These are phyloP conservation scores for Meredithiella fracta DNA, from an alignment of 2,329 filamentous ascomycete species.

Conservation along the genomic window DNA sequence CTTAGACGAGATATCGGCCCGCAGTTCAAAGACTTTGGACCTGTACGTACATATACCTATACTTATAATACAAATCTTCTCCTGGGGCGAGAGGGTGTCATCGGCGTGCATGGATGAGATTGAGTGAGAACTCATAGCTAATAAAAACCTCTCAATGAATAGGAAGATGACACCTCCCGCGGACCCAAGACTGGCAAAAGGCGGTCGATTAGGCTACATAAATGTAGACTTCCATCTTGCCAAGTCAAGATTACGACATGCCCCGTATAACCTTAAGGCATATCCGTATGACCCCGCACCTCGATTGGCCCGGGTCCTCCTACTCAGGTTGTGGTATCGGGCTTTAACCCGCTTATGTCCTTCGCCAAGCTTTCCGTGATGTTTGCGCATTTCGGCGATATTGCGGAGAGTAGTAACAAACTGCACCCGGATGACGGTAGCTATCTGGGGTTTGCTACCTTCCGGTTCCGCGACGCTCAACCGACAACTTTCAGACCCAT, in stretches of 20 bases:
- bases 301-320: conserved; percentile 81
- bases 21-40: conserved; percentile 46
- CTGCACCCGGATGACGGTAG: conserved; percentile 89
- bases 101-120: conserved; percentile 23
- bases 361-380: conserved; percentile 61
- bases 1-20: conserved; percentile 42
- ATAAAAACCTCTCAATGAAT: conserved; percentile 34
- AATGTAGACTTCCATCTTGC: conserved; percentile 52
- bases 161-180: conserved; percentile 65
- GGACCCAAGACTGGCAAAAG: conserved; percentile 65
- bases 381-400: conserved; percentile 70
- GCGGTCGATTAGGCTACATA: conserved; percentile 50
- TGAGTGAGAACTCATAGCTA: conserved; percentile 12
- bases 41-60: conserved; percentile 38
- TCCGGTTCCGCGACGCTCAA: conserved; percentile 63
- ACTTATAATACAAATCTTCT: conserved; percentile 8
- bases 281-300: conserved; percentile 67
- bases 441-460: conserved; percentile 82
- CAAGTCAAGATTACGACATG: conserved; percentile 53
- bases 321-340: conserved; percentile 80
- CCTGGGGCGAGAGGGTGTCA: conserved; percentile 35
- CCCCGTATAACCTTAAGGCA: conserved; percentile 64
- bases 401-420: conserved; percentile 81
- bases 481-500: conserved; percentile 32
- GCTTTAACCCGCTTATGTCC: conserved; percentile 80